Evolutionary conservation across 371 early-diverging fungal species (phyloP).

Genomic region (Funneliformis caledonium): DNA sequence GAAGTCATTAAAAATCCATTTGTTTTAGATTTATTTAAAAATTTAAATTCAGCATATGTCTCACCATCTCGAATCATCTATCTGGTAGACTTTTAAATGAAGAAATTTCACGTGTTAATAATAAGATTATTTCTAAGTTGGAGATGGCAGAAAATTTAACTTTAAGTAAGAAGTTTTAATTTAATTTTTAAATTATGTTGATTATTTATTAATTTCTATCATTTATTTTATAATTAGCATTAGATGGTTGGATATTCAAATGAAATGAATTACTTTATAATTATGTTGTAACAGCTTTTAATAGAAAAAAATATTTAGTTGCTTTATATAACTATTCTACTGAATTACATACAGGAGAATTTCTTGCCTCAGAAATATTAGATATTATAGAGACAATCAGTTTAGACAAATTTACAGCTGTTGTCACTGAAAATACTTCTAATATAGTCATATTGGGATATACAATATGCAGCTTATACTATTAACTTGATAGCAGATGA

Average conservation of each 20-base stretch:
- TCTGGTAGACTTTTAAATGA: neutral
- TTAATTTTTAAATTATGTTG: too few relatives aligned
- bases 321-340: neutral
- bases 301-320: conserved; percentile 8
- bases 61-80: neutral
- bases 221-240: neutral
- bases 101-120: neutral
- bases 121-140: neutral
- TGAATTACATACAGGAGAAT: neutral
- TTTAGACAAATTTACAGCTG: neutral
- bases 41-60: neutral
- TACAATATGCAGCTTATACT: neutral
- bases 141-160: neutral
- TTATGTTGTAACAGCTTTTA: neutral
- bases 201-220: neutral
- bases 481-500: conserved; percentile 8
- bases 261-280: conserved; percentile 5
- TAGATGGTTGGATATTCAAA: neutral
- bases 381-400: neutral
- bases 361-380: neutral
- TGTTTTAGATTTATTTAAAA: neutral
- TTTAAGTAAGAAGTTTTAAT: neutral
- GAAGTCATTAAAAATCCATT: neutral
- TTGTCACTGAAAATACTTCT: neutral
- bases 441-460: neutral